phyloP scores from a whole-genome alignment of 495 filamentous ascomycete species.

The Aspergillus olivimuriae region DNA sequence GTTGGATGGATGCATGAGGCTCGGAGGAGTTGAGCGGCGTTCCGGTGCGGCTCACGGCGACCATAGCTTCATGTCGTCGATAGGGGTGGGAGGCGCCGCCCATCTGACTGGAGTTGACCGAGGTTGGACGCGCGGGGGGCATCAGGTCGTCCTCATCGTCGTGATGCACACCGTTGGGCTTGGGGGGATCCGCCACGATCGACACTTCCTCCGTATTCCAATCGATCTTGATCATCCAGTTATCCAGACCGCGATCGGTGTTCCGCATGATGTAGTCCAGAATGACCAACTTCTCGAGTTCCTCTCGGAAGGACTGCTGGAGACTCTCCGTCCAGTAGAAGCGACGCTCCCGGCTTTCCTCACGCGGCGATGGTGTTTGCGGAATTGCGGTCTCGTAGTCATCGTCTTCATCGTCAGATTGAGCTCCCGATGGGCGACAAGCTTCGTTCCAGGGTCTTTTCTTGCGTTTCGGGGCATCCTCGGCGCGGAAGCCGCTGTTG shows the following conservation, averaged over 20 bases:
- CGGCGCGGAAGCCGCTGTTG: slow-evolving; percentile 66
- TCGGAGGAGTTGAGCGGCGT: slow-evolving; percentile 43
- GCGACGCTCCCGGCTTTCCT: slow-evolving; percentile 43
- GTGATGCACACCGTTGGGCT: slow-evolving; percentile 46
- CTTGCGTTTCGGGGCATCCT: slow-evolving; percentile 63
- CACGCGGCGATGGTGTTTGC: slow-evolving; percentile 34
- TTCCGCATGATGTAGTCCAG: slow-evolving; percentile 99
- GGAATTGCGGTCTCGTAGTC: slow-evolving; percentile 49
- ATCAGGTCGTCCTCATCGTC: slow-evolving; percentile 47
- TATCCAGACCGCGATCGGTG: slow-evolving; percentile 92
- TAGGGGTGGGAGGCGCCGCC: slow-evolving; percentile 60
- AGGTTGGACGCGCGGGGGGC: slow-evolving; percentile 52
- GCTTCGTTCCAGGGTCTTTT: slow-evolving; percentile 76
- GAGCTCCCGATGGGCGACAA: slow-evolving; percentile 67
- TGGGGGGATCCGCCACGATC: slow-evolving; percentile 76
- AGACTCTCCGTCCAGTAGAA: slow-evolving; percentile 86
- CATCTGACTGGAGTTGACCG: slow-evolving; percentile 39
- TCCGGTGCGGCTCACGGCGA: slow-evolving; percentile 57
- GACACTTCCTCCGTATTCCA: slow-evolving; percentile 74
- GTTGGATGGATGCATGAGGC: slow-evolving; percentile 55
- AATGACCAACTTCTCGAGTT: slow-evolving; percentile 95
- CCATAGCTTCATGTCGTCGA: slow-evolving; percentile 76
- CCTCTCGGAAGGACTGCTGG: slow-evolving; percentile 88
- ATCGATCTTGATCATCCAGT: slow-evolving; percentile 99
- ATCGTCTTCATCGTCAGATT: slow-evolving; percentile 68